Conservation (phyloP, 192 early-diverging fungal species). For the Coemansia sp. region DNA sequence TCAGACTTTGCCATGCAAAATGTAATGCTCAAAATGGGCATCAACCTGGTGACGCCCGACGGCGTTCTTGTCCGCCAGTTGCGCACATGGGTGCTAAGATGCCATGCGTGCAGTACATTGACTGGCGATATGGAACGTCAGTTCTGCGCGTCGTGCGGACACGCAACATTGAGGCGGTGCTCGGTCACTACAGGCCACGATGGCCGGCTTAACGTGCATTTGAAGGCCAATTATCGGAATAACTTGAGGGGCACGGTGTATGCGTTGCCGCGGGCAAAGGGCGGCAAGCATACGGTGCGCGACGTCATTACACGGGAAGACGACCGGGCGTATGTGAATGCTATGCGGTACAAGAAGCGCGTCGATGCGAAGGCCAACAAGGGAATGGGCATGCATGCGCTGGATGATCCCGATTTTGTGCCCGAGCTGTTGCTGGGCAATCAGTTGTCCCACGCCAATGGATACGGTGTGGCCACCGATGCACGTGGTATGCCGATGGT, state of each 20-base stretch:
- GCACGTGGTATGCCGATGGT: constrained; percentile 60
- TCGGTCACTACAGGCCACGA: constrained; percentile 74
- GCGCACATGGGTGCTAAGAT: constrained; percentile 88
- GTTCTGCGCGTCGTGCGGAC: constrained; percentile 93
- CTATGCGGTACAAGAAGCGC: constrained; percentile 30
- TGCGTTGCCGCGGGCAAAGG: constrained; percentile 78
- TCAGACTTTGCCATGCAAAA: constrained; percentile 97
- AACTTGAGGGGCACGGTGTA: constrained; percentile 86
- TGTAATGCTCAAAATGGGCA: constrained; percentile 88
- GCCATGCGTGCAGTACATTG: constrained; percentile 87
- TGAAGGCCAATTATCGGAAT: constrained; percentile 90
- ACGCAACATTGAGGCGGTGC: constrained; percentile 79
- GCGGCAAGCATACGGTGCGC: constrained; percentile 66
- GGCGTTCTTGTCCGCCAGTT: constrained; percentile 72
- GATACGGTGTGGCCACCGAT: constrained; percentile 61
- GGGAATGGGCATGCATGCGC: constrained; percentile 21
- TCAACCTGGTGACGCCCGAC: constrained; percentile 79
- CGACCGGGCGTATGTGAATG: constrained; percentile 73
- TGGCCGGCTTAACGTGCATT: constrained; percentile 75
- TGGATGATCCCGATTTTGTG: constrained; percentile 42
- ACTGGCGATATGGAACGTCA: constrained; percentile 83
- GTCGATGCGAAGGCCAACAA: constrained; percentile 30
- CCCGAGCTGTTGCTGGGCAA: constrained; percentile 25
- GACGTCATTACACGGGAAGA: constrained; percentile 88
- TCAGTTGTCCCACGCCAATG: constrained; percentile 13